Evolutionary conservation across 2,329 filamentous ascomycete species (phyloP).

Genomic region (Xylaria sp.): DNA sequence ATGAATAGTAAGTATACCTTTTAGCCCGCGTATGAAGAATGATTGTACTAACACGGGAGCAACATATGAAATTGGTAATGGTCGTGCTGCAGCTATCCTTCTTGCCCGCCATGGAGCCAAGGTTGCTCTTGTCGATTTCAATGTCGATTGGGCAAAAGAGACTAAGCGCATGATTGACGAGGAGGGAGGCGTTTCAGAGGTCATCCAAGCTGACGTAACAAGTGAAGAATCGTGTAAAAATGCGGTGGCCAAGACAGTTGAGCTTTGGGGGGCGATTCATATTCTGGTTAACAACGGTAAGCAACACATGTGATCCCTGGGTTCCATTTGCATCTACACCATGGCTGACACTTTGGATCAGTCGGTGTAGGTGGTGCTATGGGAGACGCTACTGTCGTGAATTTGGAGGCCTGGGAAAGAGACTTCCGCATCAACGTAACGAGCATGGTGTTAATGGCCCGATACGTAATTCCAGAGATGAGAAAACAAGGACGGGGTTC

Average conservation of each 20-base stretch:
- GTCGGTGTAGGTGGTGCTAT: slow-evolving; percentile 50
- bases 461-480: slow-evolving; percentile 49
- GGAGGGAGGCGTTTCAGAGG: slow-evolving; percentile 43
- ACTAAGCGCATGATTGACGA: slow-evolving; percentile 47
- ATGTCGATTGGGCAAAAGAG: slow-evolving; percentile 42
- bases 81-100: slow-evolving; percentile 45
- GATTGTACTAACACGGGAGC: neutral
- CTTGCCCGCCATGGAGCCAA: slow-evolving; percentile 45
- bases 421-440: slow-evolving; percentile 50
- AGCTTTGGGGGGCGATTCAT: slow-evolving; percentile 42
- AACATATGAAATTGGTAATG: slow-evolving; percentile 35
- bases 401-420: slow-evolving; percentile 47
- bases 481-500: slow-evolving; percentile 47
- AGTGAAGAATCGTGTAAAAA: slow-evolving; percentile 40
- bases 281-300: slow-evolving; percentile 47
- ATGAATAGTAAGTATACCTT: slow-evolving; percentile 40
- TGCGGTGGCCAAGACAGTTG: slow-evolving; percentile 39
- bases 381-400: slow-evolving; percentile 45
- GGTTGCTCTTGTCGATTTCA: slow-evolving; percentile 44
- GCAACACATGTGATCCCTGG: neutral
- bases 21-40: neutral
- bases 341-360: neutral
- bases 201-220: slow-evolving; percentile 44
- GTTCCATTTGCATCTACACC: neutral
- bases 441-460: slow-evolving; percentile 51